Base-by-base conservation (phyloP, 345 rosid species). In the Acer negundo region DNA sequence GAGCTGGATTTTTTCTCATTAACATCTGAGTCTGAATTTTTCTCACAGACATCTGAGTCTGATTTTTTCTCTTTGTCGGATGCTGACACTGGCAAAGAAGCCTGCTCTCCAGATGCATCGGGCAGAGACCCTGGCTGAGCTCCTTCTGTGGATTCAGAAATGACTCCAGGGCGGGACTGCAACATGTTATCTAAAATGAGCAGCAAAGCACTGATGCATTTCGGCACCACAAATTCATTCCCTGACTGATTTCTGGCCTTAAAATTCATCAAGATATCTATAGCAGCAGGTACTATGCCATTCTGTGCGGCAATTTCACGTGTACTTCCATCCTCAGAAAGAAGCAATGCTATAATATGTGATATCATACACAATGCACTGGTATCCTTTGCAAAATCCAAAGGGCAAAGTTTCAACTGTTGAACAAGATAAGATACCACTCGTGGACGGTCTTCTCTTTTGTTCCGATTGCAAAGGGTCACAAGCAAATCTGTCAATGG, bases 121-220 rank as follows among this genome's bases (percentile, higher is more conserved):
- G 85, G 88, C 74, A 81, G 75, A 70, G 93, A 81, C 73, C 84
- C 93, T 16, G 84, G 64, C 78, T 78, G 85, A 74, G 78, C 81
- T 76, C 87, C 93, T 73, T 89, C 94, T 5, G 78, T 67, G 55
- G 63, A 70, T 62, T 87, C 96, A 69, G 91, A 82, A 64, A 82
- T 66, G 65, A 82, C 64, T 90, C 82, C 86, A 13, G 94, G 91
- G 81, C 87, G 85, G 67, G 89, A 79, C 87, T 91, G 98, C 80
- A 92, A 84, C 95, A 95, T 86, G 81, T 83, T 89, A 82, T 92
- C 96, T 88, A 93, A 82, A 79, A 95, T 88, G 75, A 95, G 94
- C 69, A 95, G 88, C 78, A 93, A 82, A 11, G 97, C 85, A 73
- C 98, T 92, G n/a, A 93, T 79, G 82, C 97, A 92, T 86, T 93